Conservation (phyloP, 805 yeast species). For the Peterozyma toletana region DNA sequence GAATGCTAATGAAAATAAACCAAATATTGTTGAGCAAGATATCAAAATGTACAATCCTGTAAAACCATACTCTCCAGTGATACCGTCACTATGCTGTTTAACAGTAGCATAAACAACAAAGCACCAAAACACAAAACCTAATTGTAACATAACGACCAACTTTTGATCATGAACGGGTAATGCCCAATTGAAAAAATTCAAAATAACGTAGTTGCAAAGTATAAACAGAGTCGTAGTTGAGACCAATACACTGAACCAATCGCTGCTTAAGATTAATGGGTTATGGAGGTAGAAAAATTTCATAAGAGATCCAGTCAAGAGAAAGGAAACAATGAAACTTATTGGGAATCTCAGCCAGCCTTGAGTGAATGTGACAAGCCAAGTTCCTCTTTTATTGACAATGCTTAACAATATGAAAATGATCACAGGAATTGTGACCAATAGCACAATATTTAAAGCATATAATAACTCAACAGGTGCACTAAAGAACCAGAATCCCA, state of each 20-base stretch:
- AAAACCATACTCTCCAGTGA: conserved; percentile 46
- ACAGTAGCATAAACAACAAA: conserved; percentile 43
- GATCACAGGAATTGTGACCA: conserved; percentile 50
- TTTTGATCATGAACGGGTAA: conserved; percentile 54
- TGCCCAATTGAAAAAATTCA: conserved; percentile 38
- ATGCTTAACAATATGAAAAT: conserved; percentile 38
- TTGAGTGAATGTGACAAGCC: conserved; percentile 35
- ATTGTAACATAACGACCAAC: conserved; percentile 46
- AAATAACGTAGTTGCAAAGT: conserved; percentile 46
- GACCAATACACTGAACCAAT: conserved; percentile 41
- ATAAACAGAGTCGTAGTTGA: conserved; percentile 40
- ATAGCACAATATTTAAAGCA: conserved; percentile 41
- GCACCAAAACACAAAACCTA: conserved; percentile 52
- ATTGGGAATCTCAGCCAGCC: conserved; percentile 54
- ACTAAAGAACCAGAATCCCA: conserved; percentile 50
- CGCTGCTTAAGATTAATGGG: conserved; percentile 45
- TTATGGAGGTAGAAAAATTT: conserved; percentile 32
- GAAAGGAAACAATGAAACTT: conserved; percentile 38
- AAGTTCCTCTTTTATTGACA: conserved; percentile 35
- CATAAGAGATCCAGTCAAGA: conserved; percentile 27
- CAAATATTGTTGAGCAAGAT: conserved; percentile 41
- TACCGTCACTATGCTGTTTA: conserved; percentile 37
- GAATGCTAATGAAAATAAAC: conserved; percentile 41
- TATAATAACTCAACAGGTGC: conserved; percentile 43
- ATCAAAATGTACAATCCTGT: conserved; percentile 38